Evolutionary conservation across 2,329 filamentous ascomycete species (phyloP).

Genomic region (Acarospora socialis): DNA sequence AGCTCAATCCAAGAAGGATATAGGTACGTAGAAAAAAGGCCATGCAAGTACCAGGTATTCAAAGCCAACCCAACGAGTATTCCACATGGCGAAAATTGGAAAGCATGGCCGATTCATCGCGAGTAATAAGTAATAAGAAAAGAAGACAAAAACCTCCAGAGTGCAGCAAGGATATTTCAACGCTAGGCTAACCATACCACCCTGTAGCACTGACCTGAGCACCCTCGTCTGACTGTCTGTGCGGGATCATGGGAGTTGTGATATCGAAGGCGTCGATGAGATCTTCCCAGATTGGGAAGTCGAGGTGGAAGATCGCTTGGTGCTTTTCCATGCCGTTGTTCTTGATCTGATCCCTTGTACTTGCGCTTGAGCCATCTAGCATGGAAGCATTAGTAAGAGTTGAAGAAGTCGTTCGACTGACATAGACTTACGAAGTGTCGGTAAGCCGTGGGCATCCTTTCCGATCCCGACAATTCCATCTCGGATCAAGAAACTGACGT

Average conservation of each 20-base stretch:
- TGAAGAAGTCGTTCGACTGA: constrained; percentile 8
- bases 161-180: not conserved
- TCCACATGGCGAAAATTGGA: no score
- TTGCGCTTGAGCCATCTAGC: constrained; percentile 29
- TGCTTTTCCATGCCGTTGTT: constrained; percentile 49
- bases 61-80: no score
- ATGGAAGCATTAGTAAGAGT: constrained; percentile 11
- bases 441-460: constrained; percentile 57
- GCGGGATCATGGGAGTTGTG: constrained; percentile 67
- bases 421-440: constrained; percentile 71
- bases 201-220: constrained; percentile 40
- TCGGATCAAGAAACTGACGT: constrained; percentile 82
- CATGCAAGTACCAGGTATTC: no score
- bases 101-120: no score
- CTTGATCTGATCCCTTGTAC: constrained; percentile 34
- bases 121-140: no score
- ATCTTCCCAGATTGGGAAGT: constrained; percentile 69
- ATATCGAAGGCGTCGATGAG: constrained; percentile 66
- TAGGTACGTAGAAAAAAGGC: no score
- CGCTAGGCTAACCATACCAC: constrained; percentile 57
- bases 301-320: constrained; percentile 78
- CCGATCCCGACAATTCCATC: constrained; percentile 68
- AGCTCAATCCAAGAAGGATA: no score
- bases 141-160: constrained; percentile 1
- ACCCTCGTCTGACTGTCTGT: constrained; percentile 50